Evolutionary conservation across 139 green algal species (phyloP), one percentile per base, ranked within the genome.

Genomic region (Coelastrella sp.): DNA sequence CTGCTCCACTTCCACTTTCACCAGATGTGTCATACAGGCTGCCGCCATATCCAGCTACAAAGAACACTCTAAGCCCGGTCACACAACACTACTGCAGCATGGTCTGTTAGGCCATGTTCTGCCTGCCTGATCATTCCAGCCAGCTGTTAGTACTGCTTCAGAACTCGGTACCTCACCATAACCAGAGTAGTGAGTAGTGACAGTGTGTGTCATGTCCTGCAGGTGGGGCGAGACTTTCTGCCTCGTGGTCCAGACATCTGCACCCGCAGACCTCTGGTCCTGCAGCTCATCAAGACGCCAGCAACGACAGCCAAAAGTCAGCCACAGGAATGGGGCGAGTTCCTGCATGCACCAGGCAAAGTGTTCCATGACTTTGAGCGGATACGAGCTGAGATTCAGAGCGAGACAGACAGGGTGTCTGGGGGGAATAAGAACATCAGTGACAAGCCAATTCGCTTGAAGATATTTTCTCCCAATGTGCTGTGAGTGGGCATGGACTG

Each of bases 361-460:
- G 91, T 95, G 14, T 99, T 99, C 88, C 94, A 94, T 32, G 97
- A 99, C 82, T 99, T 99, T 93, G 94, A 97, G 3, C 86, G 76
- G 16, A 78, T 80, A 7, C 76, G 90, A 0, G 84, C 83, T 2
- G 98, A 99, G 93, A 99, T 99, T 58, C 90, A 96, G 88, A 78
- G 88, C 1, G 98, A 99, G 93, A 99, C 98, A 13, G 97, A 99
- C 23, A 92, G 98, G 7, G 90, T 97, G 76, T 92, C 94, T 16
- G 98, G 98, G 73, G 78, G 73, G 65, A 94, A 98, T 94, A 99
- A 99, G 90, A 97, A 96, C 90, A 96, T 99, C 60, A 98, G 95
- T 0, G 96, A 99, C 85, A 98, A 98, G 88, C 98, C 97, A 79
- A 99, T 99, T 90, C 92, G 98, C 7, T 95, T 99, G 5, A 98